Evolutionary conservation across 805 yeast species (phyloP).

Genomic region (Candida dajiaensis): DNA sequence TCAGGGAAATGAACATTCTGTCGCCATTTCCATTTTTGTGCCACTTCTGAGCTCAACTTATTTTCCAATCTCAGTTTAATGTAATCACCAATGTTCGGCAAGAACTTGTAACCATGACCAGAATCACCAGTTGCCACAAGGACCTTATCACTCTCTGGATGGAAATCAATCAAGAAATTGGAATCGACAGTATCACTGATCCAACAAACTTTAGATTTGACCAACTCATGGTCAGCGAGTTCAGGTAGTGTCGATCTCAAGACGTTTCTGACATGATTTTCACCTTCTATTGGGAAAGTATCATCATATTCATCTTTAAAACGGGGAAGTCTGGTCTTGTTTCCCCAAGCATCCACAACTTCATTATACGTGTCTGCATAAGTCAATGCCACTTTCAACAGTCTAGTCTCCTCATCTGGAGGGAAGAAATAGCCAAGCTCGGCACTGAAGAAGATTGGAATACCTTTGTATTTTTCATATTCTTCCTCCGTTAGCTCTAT

Average conservation of each 20-base stretch:
- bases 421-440: slow-evolving; percentile 43
- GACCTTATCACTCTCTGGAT: slow-evolving; percentile 29
- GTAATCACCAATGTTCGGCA: slow-evolving; percentile 42
- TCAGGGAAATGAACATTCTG: slow-evolving; percentile 13
- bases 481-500: slow-evolving; percentile 31
- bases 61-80: slow-evolving; percentile 29
- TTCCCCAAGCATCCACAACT: slow-evolving; percentile 10
- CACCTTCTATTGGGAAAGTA: slow-evolving; percentile 30
- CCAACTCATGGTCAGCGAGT: slow-evolving; percentile 27
- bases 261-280: slow-evolving; percentile 22
- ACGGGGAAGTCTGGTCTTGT: slow-evolving; percentile 30
- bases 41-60: slow-evolving; percentile 19
- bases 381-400: slow-evolving; percentile 33
- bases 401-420: slow-evolving; percentile 33
- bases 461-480: slow-evolving; percentile 27
- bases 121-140: slow-evolving; percentile 44
- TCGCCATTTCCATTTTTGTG: slow-evolving; percentile 30
- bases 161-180: slow-evolving; percentile 34
- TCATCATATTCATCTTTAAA: slow-evolving; percentile 26
- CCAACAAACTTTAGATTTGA: slow-evolving; percentile 35
- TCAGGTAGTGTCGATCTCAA: slow-evolving; percentile 34
- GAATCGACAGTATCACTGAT: slow-evolving; percentile 35
- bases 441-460: slow-evolving; percentile 39
- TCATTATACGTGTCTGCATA: slow-evolving; percentile 25
- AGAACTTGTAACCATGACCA: slow-evolving; percentile 41